Conservation (phyloP, 192 early-diverging fungal genomes). For the Chytriomyces confervae region DNA sequence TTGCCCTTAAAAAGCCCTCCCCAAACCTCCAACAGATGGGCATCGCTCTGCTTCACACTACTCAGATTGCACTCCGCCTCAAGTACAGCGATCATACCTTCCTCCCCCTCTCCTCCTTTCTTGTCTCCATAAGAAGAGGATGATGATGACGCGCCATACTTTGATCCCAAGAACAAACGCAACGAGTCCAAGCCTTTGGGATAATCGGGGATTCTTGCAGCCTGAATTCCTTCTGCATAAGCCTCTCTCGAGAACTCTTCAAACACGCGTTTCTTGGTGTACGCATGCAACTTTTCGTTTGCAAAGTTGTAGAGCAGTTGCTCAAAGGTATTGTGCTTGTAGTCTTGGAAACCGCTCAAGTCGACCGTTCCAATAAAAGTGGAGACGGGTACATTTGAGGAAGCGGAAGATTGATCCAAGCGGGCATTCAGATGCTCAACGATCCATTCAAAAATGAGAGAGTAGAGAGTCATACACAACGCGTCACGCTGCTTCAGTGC, state of each 20-base stretch:
- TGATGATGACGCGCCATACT: slow-evolving; percentile 19
- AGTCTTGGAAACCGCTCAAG: slow-evolving; percentile 70
- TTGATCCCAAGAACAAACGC: slow-evolving; percentile 58
- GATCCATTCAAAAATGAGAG: slow-evolving; percentile 87
- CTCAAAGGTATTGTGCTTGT: slow-evolving; percentile 49
- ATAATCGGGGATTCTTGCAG: slow-evolving; percentile 21
- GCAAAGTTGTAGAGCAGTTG: slow-evolving; percentile 58
- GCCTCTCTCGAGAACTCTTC: slow-evolving; percentile 61
- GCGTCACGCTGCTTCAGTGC: slow-evolving; percentile 82
- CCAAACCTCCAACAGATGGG: slow-evolving; percentile 35
- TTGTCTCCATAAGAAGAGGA: not conserved
- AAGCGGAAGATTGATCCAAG: slow-evolving; percentile 73
- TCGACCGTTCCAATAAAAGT: slow-evolving; percentile 89
- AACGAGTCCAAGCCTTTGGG: slow-evolving; percentile 53
- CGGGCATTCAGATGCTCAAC: slow-evolving; percentile 89
- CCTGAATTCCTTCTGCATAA: slow-evolving; percentile 55
- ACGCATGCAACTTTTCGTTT: slow-evolving; percentile 68
- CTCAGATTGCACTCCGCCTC: slow-evolving; percentile 25
- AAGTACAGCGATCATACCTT: slow-evolving; percentile 22
- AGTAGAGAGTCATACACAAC: slow-evolving; percentile 84
- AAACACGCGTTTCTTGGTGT: slow-evolving; percentile 61
- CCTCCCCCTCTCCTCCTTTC: not conserved
- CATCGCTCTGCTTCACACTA: slow-evolving; percentile 18
- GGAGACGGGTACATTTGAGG: slow-evolving; percentile 2
- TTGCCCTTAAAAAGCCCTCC: slow-evolving; percentile 4